These are phyloP conservation scores for Penstemon barbatus DNA, from an alignment of 257 asterid genomes.

Conservation along the genomic window DNA sequence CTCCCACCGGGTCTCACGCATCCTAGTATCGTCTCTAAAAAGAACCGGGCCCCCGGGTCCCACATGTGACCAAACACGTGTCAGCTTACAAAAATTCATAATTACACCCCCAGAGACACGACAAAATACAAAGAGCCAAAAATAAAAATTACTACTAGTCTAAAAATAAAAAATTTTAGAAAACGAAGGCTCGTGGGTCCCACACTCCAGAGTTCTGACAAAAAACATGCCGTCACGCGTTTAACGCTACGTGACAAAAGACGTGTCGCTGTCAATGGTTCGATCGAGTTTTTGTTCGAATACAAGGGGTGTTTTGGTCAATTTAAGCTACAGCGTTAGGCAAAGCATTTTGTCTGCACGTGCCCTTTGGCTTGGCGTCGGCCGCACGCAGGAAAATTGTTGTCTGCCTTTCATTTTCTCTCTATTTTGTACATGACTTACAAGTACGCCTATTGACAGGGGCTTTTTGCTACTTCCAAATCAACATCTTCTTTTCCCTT, in stretches of 20 bases:
- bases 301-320: conserved; percentile 28
- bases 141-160: not conserved
- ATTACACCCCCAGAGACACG: conserved; percentile 19
- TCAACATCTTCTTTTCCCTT: conserved; percentile 25
- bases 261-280: conserved; percentile 29
- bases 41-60: not conserved
- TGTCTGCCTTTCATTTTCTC: not conserved
- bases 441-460: conserved; percentile 11
- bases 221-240: conserved; percentile 54
- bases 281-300: conserved; percentile 12
- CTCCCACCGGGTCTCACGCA: conserved; percentile 6
- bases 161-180: not conserved
- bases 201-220: conserved; percentile 32
- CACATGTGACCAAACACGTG: conserved; percentile 33
- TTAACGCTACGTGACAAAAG: conserved; percentile 40
- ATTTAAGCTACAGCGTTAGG: not conserved
- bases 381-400: conserved; percentile 35
- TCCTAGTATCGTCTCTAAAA: not conserved
- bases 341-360: conserved; percentile 22
- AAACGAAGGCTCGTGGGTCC: conserved; percentile 26
- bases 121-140: conserved; percentile 25
- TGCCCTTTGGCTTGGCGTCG: conserved; percentile 33
- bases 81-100: conserved; percentile 12
- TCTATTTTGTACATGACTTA: not conserved
- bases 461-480: conserved; percentile 39